Conservation (phyloP, 2,329 filamentous ascomycete genomes). For the Exserohilum rostratum region DNA sequence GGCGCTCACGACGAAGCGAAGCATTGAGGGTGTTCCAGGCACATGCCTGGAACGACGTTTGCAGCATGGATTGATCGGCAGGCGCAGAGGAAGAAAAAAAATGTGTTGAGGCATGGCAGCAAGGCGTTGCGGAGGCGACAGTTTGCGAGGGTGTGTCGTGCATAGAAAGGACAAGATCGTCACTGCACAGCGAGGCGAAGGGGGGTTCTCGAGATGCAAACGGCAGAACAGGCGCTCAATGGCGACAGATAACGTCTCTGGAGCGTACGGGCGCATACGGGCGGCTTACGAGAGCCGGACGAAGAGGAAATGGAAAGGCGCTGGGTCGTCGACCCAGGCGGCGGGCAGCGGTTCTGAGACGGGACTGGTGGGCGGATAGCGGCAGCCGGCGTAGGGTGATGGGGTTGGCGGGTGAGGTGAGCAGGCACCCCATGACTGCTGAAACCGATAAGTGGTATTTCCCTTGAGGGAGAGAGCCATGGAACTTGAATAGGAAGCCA, state of each 20-base stretch:
- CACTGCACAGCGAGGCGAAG: conserved; percentile 20
- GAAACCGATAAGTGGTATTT: conserved; percentile 35
- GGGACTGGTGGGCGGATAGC: conserved; percentile 8
- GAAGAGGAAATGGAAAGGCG: conserved; percentile 1
- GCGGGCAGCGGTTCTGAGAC: conserved; percentile 29
- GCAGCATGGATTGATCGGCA: conserved; percentile 19
- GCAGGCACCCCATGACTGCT: conserved; percentile 35
- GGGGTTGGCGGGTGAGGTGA: not conserved
- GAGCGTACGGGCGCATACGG: conserved; percentile 8
- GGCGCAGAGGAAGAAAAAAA: conserved; percentile 17
- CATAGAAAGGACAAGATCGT: conserved; percentile 19
- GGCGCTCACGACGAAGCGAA: conserved; percentile 32
- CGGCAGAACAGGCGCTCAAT: conserved; percentile 17
- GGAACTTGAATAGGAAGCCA: conserved; percentile 30
- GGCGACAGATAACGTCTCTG: conserved; percentile 29
- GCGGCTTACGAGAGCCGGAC: conserved; percentile 30
- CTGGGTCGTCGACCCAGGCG: not conserved
- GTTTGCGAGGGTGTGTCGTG: conserved; percentile 17
- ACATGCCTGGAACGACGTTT: conserved; percentile 9
- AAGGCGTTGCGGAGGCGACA: conserved; percentile 20
- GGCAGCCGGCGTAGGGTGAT: conserved; percentile 7
- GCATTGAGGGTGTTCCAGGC: conserved; percentile 14
- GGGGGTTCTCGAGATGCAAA: conserved; percentile 10
- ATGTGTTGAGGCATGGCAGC: conserved; percentile 30
- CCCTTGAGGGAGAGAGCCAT: conserved; percentile 20